phyloP scores from a whole-genome alignment of 1,284 basidiomycete species.

The Trametes versicolor region DNA sequence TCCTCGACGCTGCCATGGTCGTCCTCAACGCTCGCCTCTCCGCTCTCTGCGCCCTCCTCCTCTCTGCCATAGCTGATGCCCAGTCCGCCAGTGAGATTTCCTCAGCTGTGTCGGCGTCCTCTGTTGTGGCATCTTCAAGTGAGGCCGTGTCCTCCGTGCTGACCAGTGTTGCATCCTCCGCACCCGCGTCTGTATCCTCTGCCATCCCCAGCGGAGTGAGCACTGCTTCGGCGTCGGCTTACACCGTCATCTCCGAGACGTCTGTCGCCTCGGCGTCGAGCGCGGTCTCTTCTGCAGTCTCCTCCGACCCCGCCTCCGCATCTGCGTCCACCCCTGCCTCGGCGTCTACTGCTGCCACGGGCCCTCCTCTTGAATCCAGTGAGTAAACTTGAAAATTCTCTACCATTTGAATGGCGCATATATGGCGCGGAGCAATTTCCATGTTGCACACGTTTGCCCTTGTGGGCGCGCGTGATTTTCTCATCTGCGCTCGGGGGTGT shows the following conservation, averaged over 20 bases:
- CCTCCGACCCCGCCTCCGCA: constrained; percentile 13
- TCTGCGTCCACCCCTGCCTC: constrained; percentile 10
- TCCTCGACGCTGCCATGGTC: constrained; percentile 27
- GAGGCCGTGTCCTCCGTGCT: constrained; percentile 10
- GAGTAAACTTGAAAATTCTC: neutral
- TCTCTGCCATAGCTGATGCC: constrained; percentile 25
- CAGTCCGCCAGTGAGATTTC: constrained; percentile 13
- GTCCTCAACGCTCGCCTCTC: constrained; percentile 31
- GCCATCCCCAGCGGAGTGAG: neutral
- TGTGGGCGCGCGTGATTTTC: no score
- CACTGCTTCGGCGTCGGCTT: neutral
- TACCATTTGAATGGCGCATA: neutral
- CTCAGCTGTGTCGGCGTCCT: neutral
- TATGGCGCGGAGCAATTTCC: neutral
- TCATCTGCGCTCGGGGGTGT: no score
- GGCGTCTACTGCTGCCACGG: constrained; percentile 14
- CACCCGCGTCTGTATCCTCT: constrained; percentile 12
- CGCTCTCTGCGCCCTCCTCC: constrained; percentile 31
- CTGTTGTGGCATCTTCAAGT: constrained; percentile 13
- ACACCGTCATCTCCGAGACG: neutral
- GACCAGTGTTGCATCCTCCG: neutral
- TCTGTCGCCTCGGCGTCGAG: neutral
- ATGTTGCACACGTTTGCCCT: neutral
- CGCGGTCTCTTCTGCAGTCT: neutral
- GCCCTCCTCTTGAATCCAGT: constrained; percentile 27